Percentiles rank a stretch among this genome's conserved stretches.
These are phyloP conservation scores for Codiaeum variegatum DNA, from an alignment of 441 rosid genomes.

Conservation along the genomic window DNA sequence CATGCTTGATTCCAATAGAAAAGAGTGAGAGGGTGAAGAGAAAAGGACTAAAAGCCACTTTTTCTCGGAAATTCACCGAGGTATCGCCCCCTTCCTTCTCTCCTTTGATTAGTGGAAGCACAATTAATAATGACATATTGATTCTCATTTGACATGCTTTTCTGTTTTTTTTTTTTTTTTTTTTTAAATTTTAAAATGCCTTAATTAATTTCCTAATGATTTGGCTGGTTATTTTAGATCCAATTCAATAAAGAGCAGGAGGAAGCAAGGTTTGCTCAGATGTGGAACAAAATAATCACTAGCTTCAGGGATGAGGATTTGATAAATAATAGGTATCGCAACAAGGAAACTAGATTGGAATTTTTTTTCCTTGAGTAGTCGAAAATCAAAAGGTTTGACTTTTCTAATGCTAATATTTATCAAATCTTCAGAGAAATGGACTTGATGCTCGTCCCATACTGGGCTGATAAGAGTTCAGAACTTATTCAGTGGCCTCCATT, in stretches of 20 bases:
- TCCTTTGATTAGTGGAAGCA: neutral
- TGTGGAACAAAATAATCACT: conserved; percentile 95
- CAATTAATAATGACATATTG: neutral
- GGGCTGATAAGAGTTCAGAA: conserved; percentile 90
- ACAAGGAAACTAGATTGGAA: conserved; percentile 4
- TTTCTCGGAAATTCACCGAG: conserved; percentile 54
- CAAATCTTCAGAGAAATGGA: conserved; percentile 74
- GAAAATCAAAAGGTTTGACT: neutral
- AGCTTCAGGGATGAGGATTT: conserved; percentile 98
- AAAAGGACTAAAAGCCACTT: conserved; percentile 68
- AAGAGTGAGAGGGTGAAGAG: conserved; percentile 48
- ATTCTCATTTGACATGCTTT: neutral
- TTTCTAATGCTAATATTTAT: neutral
- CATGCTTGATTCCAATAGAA: conserved; percentile 69
- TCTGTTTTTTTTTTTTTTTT: neutral
- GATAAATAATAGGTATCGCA: conserved; percentile 61
- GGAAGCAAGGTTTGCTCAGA: conserved; percentile 95
- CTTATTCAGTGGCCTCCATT: conserved; percentile 99
- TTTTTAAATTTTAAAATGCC: neutral
- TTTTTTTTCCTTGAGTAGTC: neutral
- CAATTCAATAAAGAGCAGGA: conserved; percentile 67
- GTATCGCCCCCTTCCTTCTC: conserved; percentile 23
- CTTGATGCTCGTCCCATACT: conserved; percentile 97
- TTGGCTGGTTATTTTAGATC: conserved; percentile 32
- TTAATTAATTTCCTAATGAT: neutral